A percentile compares a stretch with the other conserved stretches of the same genome.
Evolutionary conservation across 805 yeast genomes (phyloP).

Genomic region (Saccharomycopsis schoenii): DNA sequence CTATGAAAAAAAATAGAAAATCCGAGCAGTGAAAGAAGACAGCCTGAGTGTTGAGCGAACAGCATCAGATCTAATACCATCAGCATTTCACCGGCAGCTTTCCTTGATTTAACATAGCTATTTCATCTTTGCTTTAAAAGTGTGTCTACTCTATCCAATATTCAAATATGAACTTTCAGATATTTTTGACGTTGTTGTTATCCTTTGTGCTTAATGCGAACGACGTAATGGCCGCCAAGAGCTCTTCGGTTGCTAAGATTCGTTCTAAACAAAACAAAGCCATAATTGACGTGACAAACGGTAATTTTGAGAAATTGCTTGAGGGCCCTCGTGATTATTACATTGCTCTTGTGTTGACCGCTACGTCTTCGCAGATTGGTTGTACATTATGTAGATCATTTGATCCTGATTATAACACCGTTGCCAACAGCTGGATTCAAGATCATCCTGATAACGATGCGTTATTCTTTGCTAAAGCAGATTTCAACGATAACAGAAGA

Average conservation of each 20-base stretch:
- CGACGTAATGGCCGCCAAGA: conserved; percentile 1
- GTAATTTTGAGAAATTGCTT: conserved; percentile 46
- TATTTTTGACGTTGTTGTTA: conserved; percentile 1
- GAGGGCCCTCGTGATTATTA: conserved; percentile 59
- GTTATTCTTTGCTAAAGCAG: conserved; percentile 66
- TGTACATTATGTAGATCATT: conserved; percentile 67
- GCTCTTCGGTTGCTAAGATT: conserved; percentile 5
- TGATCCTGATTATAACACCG: conserved; percentile 49
- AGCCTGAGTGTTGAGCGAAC: too few species aligned
- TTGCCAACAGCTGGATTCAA: conserved; percentile 55
- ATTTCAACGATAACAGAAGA: conserved; percentile 48
- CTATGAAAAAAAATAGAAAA: background rate
- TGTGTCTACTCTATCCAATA: too few species aligned
- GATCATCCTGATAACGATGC: conserved; percentile 47
- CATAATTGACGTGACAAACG: conserved; percentile 44
- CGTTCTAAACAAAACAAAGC: conserved; percentile 12
- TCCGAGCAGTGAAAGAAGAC: background rate
- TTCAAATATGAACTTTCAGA: background rate
- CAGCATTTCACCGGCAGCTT: too few species aligned
- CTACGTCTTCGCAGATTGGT: conserved; percentile 61
- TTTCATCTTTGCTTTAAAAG: too few species aligned
- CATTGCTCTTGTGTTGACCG: conserved; percentile 62
- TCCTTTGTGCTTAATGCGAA: background rate
- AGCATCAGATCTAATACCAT: too few species aligned
- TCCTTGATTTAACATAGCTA: too few species aligned